Evolutionary conservation across 495 filamentous ascomycete species (phyloP).

Genomic region (Opeltia flavorubescens): DNA sequence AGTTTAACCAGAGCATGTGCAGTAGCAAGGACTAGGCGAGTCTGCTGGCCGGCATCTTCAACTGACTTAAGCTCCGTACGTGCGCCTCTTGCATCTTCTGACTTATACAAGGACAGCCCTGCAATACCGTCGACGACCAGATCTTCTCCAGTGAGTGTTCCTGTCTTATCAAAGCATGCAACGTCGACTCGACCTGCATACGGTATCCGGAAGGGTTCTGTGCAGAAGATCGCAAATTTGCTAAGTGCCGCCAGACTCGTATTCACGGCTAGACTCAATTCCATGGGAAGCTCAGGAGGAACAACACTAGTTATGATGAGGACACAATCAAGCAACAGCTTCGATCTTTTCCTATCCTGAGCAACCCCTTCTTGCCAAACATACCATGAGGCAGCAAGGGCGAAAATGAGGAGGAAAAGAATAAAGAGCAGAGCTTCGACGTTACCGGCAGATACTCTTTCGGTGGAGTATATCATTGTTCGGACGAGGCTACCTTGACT

Average conservation of each 20-base stretch:
- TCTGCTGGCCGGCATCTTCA: constrained; percentile 53
- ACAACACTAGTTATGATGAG: constrained; percentile 96
- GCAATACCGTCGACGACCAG: constrained; percentile 95
- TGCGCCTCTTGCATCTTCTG: constrained; percentile 64
- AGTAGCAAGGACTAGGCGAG: constrained; percentile 85
- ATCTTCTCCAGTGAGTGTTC: constrained; percentile 92
- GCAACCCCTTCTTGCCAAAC: constrained; percentile 94
- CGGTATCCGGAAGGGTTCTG: constrained; percentile 97
- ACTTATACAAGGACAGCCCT: constrained; percentile 60
- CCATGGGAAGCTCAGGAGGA: constrained; percentile 95
- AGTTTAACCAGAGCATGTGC: constrained; percentile 91
- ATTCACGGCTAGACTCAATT: constrained; percentile 92
- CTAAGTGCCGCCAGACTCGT: constrained; percentile 93
- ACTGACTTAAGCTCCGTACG: constrained; percentile 59
- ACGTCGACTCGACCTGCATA: constrained; percentile 92
- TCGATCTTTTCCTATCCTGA: constrained; percentile 88
- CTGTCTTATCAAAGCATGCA: constrained; percentile 98
- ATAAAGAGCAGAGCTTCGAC: constrained; percentile 91
- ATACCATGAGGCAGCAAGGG: constrained; percentile 97
- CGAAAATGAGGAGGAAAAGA: constrained; percentile 89
- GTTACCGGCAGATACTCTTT: constrained; percentile 96
- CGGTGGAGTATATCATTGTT: constrained; percentile 99
- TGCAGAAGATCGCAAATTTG: constrained; percentile 94
- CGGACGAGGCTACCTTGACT: constrained; percentile 94
- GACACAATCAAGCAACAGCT: constrained; percentile 92